Evolutionary conservation across 2,329 filamentous ascomycete genomes (phyloP).

Genomic region (Venturia effusa): DNA sequence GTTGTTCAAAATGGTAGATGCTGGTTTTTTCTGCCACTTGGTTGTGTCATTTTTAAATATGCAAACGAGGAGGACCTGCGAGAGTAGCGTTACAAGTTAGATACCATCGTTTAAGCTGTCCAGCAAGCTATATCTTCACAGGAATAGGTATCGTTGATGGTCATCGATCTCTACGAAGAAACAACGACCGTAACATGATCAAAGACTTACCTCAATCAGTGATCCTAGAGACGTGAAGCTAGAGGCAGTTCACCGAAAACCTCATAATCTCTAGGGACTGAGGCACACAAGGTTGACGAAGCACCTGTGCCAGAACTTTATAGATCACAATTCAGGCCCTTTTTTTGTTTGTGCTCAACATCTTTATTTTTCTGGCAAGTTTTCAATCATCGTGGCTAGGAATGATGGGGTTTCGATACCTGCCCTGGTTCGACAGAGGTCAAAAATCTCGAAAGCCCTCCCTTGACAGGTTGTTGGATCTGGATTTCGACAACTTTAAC

Average conservation of each 20-base stretch:
- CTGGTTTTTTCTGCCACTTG: not conserved
- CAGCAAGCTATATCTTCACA: not conserved
- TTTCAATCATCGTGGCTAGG: not conserved
- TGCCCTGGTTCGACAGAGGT: not conserved
- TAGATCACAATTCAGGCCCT: too few relatives aligned
- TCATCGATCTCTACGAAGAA: too few relatives aligned
- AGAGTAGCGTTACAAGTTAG: not conserved
- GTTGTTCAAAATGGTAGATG: not conserved
- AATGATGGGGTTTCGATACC: not conserved
- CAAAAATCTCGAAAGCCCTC: not conserved
- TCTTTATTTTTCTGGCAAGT: not conserved
- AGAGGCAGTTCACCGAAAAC: too few relatives aligned
- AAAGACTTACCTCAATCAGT: too few relatives aligned
- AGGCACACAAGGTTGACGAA: too few relatives aligned
- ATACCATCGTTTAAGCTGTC: not conserved
- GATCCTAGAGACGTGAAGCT: too few relatives aligned
- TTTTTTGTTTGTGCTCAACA: not conserved
- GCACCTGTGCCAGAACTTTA: too few relatives aligned
- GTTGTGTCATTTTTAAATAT: not conserved
- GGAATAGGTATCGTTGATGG: not conserved
- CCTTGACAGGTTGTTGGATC: not conserved
- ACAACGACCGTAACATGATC: too few relatives aligned
- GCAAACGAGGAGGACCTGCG: not conserved
- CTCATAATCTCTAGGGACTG: too few relatives aligned
- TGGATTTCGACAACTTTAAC: not conserved